Base-by-base conservation (phyloP, 106 monocot genomes). In the Acorus gramineus region DNA sequence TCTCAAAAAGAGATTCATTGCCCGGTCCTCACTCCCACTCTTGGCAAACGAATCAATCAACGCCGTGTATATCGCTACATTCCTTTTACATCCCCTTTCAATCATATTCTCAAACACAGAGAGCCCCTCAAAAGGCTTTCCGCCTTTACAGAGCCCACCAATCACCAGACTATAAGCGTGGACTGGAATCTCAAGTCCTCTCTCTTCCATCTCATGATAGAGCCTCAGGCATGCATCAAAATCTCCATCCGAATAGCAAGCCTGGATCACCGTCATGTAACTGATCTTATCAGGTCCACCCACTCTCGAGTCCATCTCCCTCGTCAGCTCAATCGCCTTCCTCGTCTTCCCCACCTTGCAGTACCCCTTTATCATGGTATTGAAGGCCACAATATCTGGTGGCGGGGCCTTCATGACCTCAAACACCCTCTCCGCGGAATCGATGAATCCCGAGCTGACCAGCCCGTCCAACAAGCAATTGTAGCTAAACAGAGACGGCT, bases 161-260 rank as follows among this genome's bases (percentile, higher is more conserved):
- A 86, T 78, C 56, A 92, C 85, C 66, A 98, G 69, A 46, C 58
- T 81, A 66, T 82, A 80, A 2, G 81, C 88, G 66, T 92, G 92
- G 1, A 62, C 44, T 9, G 91, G 98, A 5, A 92, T 69, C 28
- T 92, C 92, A 51, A 98, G 3, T 2, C 70, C 87, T 47, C 71
- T 85, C 68, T 92, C 88, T 58, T 85, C 88, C 92, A 89, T 92
- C 73, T 98, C 88, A 56, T 78, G 78, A 47, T 79, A 98, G 13
- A 89, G 60, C 42, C 62, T 56, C 56, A 88, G 52, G 64, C 85
- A 91, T 12, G 66, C 72, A 60, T 75, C 60, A 54, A 73, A 83
- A 4, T 66, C 60, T 2, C 68, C 68, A 11, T 89, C 85, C 2
- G 67, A 13, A n/a, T 98, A 89, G n/a, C 71, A 58, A 14, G 77